Conservation (phyloP, 352 stramenopile species). For the Peronosclerospora sorghi region DNA sequence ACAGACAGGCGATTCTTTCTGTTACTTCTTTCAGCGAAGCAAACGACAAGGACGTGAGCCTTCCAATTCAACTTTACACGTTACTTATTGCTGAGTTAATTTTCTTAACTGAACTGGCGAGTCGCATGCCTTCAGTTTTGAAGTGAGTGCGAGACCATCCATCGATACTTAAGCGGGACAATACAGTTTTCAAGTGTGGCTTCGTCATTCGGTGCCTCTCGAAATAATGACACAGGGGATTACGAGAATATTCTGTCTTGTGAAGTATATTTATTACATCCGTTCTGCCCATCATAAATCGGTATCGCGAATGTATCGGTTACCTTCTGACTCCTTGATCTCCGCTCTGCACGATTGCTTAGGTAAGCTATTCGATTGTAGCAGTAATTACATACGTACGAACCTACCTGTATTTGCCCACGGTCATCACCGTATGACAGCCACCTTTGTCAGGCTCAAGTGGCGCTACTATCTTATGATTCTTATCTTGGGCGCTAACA, state of each 20-base stretch:
- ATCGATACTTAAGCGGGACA: not conserved
- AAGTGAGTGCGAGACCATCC: too few species aligned
- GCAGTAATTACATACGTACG: not conserved
- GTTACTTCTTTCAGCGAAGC: not conserved
- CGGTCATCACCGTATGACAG: conserved; percentile 63
- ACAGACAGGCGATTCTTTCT: conserved; percentile 8
- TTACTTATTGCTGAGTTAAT: not conserved
- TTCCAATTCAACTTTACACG: conserved; percentile 1
- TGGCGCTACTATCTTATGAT: conserved; percentile 11
- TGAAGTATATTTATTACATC: not conserved
- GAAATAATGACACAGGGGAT: not conserved
- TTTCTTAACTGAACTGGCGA: too few species aligned
- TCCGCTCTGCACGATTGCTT: conserved; percentile 35
- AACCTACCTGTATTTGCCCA: conserved; percentile 69
- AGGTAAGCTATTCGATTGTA: not conserved
- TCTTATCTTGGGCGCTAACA: conserved; percentile 27
- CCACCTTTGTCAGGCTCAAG: conserved; percentile 40
- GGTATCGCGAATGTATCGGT: conserved; percentile 81
- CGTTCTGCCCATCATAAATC: conserved; percentile 32
- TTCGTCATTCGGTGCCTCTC: not conserved
- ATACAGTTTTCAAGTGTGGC: conserved; percentile 12
- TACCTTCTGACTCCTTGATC: conserved; percentile 84
- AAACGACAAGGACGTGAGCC: not conserved
- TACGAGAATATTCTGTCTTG: not conserved
- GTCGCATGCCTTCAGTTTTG: too few species aligned